Evolutionary conservation across 345 rosid species (phyloP).

Genomic region (Trapa bicornis): DNA sequence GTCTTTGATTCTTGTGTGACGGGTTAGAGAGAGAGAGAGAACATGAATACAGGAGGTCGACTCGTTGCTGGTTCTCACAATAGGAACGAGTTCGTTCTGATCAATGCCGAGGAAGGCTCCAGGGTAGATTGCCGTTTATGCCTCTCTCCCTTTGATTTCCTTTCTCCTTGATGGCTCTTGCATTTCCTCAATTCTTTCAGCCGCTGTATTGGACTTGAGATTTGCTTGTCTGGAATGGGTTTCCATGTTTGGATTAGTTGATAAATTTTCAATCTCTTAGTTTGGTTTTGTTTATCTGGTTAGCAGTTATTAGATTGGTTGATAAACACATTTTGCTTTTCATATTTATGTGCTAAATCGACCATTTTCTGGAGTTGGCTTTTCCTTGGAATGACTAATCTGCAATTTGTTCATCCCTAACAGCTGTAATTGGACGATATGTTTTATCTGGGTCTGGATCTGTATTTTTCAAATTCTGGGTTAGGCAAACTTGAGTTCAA

Average conservation of each 20-base stretch:
- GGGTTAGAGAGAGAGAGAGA: background rate
- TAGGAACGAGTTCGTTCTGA: constrained; percentile 84
- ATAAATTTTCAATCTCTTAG: background rate
- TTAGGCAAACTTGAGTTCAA: background rate
- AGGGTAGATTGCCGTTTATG: constrained; percentile 27
- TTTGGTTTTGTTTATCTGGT: background rate
- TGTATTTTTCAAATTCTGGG: background rate
- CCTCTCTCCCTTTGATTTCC: background rate
- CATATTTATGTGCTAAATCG: background rate
- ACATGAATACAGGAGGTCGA: constrained; percentile 80
- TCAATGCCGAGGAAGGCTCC: constrained; percentile 80
- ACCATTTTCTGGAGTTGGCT: too few relatives aligned
- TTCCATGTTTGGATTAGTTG: background rate
- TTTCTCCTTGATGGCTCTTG: background rate
- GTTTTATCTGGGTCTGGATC: background rate
- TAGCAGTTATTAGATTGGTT: background rate
- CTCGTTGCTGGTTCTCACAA: constrained; percentile 95
- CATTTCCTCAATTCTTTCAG: background rate
- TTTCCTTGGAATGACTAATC: background rate
- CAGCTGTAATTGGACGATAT: background rate
- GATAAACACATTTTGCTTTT: background rate
- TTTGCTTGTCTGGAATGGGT: background rate
- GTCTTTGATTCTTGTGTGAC: background rate
- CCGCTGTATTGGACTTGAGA: background rate
- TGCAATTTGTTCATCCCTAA: background rate